phyloP scores from a whole-genome alignment of 768 basidiomycete genomes.

The Chalciporus piperatus region DNA sequence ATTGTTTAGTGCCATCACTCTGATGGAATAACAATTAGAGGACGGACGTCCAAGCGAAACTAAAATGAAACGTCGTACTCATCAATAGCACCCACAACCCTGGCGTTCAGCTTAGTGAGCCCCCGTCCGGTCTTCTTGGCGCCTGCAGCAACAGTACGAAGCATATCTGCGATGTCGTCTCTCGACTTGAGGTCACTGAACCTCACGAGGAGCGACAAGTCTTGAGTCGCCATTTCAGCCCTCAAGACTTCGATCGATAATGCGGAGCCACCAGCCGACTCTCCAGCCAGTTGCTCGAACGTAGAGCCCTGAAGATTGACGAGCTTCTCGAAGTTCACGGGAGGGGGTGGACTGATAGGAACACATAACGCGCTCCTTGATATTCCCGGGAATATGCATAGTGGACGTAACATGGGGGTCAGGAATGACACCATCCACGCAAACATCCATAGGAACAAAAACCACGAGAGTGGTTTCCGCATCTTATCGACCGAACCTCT shows the following conservation, averaged over 20 bases:
- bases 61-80: conserved; percentile 42
- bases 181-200: conserved; percentile 60
- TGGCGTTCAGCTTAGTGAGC: conserved; percentile 61
- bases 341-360: conserved; percentile 21
- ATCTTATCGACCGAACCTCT: conserved; percentile 46
- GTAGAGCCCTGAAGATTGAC: conserved; percentile 57
- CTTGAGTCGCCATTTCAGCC: conserved; percentile 73
- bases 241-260: conserved; percentile 70
- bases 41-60: not conserved
- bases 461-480: conserved; percentile 52
- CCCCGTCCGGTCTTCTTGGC: conserved; percentile 60
- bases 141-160: conserved; percentile 55
- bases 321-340: conserved; percentile 60
- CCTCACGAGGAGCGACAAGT: conserved; percentile 61
- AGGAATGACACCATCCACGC: conserved; percentile 42
- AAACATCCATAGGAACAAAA: conserved; percentile 52
- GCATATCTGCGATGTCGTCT: conserved; percentile 51
- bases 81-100: conserved; percentile 72
- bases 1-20: conserved; percentile 72
- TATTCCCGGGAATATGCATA: conserved; percentile 63
- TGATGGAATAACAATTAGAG: conserved; percentile 24
- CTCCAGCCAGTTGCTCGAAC: conserved; percentile 61
- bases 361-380: conserved; percentile 47
- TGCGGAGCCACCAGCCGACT: conserved; percentile 54
- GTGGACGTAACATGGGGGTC: conserved; percentile 46